phyloP scores from a whole-genome alignment of 2,329 filamentous ascomycete species.

The Magnaporthiopsis rhizophila region DNA sequence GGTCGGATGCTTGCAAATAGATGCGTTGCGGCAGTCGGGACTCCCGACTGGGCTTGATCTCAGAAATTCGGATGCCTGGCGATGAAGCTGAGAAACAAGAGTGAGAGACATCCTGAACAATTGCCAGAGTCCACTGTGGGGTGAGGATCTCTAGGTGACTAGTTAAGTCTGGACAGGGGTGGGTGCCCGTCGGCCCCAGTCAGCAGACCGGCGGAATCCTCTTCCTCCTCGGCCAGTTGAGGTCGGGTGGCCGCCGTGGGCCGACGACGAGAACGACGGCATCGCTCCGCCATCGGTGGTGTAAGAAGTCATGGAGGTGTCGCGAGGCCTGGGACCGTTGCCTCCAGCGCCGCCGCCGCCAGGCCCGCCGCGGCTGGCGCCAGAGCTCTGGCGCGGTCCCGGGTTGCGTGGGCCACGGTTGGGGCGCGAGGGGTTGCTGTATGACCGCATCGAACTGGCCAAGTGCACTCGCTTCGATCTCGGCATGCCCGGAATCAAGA shows the following conservation, averaged over 20 bases:
- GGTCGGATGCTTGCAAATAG: not conserved
- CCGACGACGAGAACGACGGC: not conserved
- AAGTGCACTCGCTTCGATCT: slow-evolving; percentile 1
- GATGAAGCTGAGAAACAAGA: not conserved
- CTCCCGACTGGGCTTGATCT: not conserved
- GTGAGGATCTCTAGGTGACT: not conserved
- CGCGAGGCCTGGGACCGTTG: slow-evolving; percentile 1
- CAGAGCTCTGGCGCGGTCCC: not conserved
- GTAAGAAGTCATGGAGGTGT: not conserved
- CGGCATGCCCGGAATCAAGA: slow-evolving; percentile 1
- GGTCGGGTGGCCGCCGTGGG: not conserved
- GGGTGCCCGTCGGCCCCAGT: slow-evolving; percentile 6
- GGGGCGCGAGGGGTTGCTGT: slow-evolving; percentile 4
- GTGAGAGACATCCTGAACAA: not conserved
- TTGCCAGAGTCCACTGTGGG: not conserved
- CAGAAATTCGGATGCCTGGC: not conserved
- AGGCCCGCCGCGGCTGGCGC: not conserved
- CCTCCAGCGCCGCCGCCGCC: slow-evolving; percentile 1
- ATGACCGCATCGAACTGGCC: slow-evolving; percentile 4
- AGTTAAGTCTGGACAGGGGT: slow-evolving; percentile 5
- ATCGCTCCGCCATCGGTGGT: slow-evolving; percentile 1
- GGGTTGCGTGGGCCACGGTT: slow-evolving; percentile 5
- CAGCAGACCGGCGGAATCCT: slow-evolving; percentile 5
- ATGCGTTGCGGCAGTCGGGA: not conserved
- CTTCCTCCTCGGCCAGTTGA: slow-evolving; percentile 3